Base-by-base conservation (phyloP, 1,284 basidiomycete genomes). In the Ustilago shanxiensis region DNA sequence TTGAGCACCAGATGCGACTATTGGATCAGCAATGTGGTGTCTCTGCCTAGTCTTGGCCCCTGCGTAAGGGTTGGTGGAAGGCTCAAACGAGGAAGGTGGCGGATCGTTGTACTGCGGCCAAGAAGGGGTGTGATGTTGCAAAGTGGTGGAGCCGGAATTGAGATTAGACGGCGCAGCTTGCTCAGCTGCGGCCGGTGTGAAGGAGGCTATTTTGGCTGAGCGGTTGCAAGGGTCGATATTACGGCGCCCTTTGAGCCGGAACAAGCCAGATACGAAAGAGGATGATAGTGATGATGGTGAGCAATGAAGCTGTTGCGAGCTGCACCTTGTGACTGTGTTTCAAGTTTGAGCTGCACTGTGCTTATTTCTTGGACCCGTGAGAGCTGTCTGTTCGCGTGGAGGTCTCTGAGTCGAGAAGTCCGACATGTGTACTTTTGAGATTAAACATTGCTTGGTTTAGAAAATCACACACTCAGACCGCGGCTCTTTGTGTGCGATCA, bases 11-110 rank as follows among this genome's bases (percentile, higher is more conserved):
- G 69, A 68, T 6, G 74, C 68, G 14, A 77, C 67, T 37, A 70
- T 29, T 0, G 75, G 75, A 52, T 77, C 75, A 0, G 64, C 66
- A 4, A 77, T 66, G 44, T 77, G 75, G 18, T 64, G 61, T 11
- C 71, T 62, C 47, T 77, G 74, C 20, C 60, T 56, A 13, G 2
- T 39, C 18, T 29, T 60, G 13, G 33, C 53, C n/a, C 41, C 31
- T 33, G 8, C 41, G 4, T 33, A 45, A 7, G 37, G 16, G 26
- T 39, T 58, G 2, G 39, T 24, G 16, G 51, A 53, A 18, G 59
- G 31, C 10, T 37, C 35, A 3, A 62, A 51, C 5, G 60, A 41
- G 1, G 70, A 66, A 18, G 65, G 39, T 13, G 71, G 58, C 0
- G 53, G 54, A 62, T 66, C 70, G 64, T 64, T 70, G 58, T 69